These are phyloP conservation scores for Dioscorea alata DNA, from an alignment of 106 monocot genomes.

Conservation along the genomic window DNA sequence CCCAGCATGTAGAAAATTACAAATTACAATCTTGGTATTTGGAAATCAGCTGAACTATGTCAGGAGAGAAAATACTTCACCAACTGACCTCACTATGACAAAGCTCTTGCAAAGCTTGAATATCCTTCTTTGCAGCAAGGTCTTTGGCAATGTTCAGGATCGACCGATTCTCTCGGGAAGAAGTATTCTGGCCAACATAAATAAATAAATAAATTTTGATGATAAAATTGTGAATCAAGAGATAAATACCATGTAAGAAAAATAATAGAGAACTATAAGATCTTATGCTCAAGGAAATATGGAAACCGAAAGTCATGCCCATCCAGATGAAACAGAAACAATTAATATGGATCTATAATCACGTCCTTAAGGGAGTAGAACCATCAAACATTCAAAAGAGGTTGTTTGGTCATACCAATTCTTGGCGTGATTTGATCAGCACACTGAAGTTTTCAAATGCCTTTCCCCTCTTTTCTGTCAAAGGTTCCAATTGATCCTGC, in stretches of 20 bases:
- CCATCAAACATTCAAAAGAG: not conserved
- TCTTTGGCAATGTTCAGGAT: slow-evolving; percentile 61
- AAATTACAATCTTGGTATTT: too few relatives aligned
- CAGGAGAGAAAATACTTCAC: not conserved
- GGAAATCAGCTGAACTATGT: too few relatives aligned
- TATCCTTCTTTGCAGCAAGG: slow-evolving; percentile 65
- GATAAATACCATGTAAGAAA: too few relatives aligned
- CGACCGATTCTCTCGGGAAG: slow-evolving; percentile 56
- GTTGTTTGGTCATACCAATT: slow-evolving; percentile 24
- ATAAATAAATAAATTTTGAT: too few relatives aligned
- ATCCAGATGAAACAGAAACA: too few relatives aligned
- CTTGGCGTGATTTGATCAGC: slow-evolving; percentile 53
- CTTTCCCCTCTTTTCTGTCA: slow-evolving; percentile 45
- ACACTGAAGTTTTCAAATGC: slow-evolving; percentile 44
- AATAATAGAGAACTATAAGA: too few relatives aligned
- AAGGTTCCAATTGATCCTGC: slow-evolving; percentile 36
- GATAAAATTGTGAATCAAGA: too few relatives aligned
- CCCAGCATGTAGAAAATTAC: not conserved
- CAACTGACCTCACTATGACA: slow-evolving; percentile 44
- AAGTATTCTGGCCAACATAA: slow-evolving; percentile 46
- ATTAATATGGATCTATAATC: too few relatives aligned
- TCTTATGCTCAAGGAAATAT: too few relatives aligned
- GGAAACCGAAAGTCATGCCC: too few relatives aligned
- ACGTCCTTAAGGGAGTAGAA: too few relatives aligned
- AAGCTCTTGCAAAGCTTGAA: slow-evolving; percentile 48